These are phyloP conservation scores for Backusella australiensis DNA, from an alignment of 192 early-diverging fungal genomes.

Conservation along the genomic window DNA sequence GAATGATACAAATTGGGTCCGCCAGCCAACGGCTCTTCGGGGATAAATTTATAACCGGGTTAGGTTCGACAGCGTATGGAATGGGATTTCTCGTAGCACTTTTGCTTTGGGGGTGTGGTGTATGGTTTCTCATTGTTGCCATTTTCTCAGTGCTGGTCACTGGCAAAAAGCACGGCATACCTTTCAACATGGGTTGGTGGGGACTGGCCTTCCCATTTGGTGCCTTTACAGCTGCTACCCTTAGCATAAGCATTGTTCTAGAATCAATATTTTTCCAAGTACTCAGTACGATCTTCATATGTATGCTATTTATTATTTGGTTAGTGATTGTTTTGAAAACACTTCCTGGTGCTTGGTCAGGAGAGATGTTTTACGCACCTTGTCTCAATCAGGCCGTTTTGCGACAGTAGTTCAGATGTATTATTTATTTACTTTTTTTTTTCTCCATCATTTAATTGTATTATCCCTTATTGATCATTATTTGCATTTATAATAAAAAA, in stretches of 20 bases:
- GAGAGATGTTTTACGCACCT: slow-evolving; percentile 17
- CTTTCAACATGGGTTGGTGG: slow-evolving; percentile 60
- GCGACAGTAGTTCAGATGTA: background rate
- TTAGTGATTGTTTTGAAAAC: background rate
- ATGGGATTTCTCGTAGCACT: background rate
- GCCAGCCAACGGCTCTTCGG: slow-evolving; percentile 15
- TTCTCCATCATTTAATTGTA: background rate
- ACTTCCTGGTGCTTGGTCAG: slow-evolving; percentile 1
- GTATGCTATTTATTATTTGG: slow-evolving; percentile 12
- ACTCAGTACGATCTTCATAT: background rate
- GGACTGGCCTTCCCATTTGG: slow-evolving; percentile 55
- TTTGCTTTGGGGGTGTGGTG: slow-evolving; percentile 2
- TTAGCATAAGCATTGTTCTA: background rate
- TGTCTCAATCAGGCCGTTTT: slow-evolving; percentile 3
- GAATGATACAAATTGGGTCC: slow-evolving; percentile 44
- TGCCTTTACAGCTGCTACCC: slow-evolving; percentile 26
- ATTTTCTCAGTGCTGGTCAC: slow-evolving; percentile 32
- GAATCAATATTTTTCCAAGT: slow-evolving; percentile 10
- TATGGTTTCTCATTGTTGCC: slow-evolving; percentile 22
- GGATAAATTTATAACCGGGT: slow-evolving; percentile 2
- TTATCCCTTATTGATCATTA: background rate
- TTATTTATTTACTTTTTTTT: background rate
- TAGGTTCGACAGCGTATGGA: slow-evolving; percentile 1
- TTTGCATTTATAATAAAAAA: background rate
- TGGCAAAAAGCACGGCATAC: slow-evolving; percentile 26